A percentile compares a stretch with the other conserved stretches of the same genome.
Evolutionary conservation across 441 rosid genomes (phyloP).

Genomic region (Adansonia grandidieri): DNA sequence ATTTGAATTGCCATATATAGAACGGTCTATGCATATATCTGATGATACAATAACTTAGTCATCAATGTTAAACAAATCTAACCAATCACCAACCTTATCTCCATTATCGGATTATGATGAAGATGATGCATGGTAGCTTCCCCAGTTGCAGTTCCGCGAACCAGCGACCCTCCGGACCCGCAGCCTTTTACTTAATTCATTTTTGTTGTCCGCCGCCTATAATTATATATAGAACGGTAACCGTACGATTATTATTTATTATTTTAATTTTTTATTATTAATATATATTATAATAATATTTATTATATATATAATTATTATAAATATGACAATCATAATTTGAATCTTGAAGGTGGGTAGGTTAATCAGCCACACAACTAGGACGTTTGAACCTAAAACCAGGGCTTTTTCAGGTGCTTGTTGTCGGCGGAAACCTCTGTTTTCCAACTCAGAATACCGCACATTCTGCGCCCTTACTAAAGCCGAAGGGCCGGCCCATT

Average conservation of each 20-base stretch:
- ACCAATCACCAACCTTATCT: constrained; percentile 44
- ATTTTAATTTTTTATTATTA: too few relatives aligned
- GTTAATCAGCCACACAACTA: not conserved
- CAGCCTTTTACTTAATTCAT: not conserved
- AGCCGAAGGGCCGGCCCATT: too few relatives aligned
- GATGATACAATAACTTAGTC: constrained; percentile 27
- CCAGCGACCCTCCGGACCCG: not conserved
- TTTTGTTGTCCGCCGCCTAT: constrained; percentile 23
- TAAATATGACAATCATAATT: too few relatives aligned
- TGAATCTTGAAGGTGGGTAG: not conserved
- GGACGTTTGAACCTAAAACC: not conserved
- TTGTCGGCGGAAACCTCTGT: not conserved
- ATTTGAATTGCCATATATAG: not conserved
- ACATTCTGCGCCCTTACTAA: too few relatives aligned
- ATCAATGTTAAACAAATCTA: constrained; percentile 38
- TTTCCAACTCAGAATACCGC: not conserved
- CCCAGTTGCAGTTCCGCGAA: not conserved
- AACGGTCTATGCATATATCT: constrained; percentile 25
- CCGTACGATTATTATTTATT: too few relatives aligned
- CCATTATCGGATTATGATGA: not conserved
- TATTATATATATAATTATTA: too few relatives aligned
- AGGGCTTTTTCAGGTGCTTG: not conserved
- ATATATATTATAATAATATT: too few relatives aligned
- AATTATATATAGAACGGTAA: too few relatives aligned
- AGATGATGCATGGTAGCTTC: not conserved